Evolutionary conservation across 2,329 filamentous ascomycete genomes (phyloP).

Genomic region (Trichoderma polysporum): DNA sequence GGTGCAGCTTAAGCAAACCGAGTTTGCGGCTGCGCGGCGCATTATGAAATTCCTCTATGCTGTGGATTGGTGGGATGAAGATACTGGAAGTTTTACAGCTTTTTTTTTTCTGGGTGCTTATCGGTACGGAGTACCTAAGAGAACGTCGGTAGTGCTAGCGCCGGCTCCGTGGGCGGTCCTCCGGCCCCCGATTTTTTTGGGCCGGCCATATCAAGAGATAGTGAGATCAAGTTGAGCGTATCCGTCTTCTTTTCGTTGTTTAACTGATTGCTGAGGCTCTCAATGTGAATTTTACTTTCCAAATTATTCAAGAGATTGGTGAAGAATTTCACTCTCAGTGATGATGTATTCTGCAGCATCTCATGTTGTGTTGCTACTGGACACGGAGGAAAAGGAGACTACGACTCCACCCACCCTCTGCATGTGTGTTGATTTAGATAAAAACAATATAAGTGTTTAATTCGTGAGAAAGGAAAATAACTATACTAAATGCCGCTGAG

Average conservation of each 20-base stretch:
- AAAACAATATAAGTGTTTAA: background rate
- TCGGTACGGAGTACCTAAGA: background rate
- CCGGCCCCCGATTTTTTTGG: background rate
- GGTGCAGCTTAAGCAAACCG: conserved; percentile 26
- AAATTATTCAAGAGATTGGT: background rate
- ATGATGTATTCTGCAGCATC: background rate
- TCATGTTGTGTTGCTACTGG: background rate
- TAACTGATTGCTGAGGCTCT: background rate
- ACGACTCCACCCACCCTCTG: background rate
- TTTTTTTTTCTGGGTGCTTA: conserved; percentile 10
- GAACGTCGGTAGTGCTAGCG: conserved; percentile 3
- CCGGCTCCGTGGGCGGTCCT: background rate
- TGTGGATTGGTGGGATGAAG: background rate
- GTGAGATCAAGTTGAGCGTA: background rate
- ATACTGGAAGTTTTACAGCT: background rate
- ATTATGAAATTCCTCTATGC: background rate
- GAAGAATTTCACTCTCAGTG: background rate
- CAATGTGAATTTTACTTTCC: background rate
- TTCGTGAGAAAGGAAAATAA: background rate
- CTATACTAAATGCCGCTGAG: background rate
- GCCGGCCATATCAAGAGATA: background rate
- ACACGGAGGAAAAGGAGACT: background rate
- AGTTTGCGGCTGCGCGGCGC: conserved; percentile 22
- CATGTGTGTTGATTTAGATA: background rate
- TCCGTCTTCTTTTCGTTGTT: background rate